These are phyloP conservation scores for Inga oerstediana DNA, from an alignment of 306 rosid species.

Conservation along the genomic window DNA sequence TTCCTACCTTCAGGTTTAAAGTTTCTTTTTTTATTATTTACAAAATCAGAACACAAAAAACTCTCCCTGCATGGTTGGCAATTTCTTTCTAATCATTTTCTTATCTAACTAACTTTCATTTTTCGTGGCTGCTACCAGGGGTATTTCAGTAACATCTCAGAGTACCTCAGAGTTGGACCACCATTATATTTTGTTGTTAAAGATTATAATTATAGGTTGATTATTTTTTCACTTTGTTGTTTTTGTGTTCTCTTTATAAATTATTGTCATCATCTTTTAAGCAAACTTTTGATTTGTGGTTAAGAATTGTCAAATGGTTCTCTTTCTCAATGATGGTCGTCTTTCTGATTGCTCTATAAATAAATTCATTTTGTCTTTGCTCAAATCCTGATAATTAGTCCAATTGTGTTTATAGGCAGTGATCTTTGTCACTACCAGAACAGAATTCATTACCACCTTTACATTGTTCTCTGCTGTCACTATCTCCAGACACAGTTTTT, in stretches of 20 bases:
- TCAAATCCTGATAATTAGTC: too few relatives aligned
- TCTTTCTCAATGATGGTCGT: too few relatives aligned
- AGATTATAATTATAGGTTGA: conserved; percentile 87
- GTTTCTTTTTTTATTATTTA: conserved; percentile 16
- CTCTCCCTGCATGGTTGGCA: conserved; percentile 18
- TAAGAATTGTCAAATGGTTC: background rate
- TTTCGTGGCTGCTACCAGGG: conserved; percentile 52
- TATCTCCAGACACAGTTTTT: too few relatives aligned
- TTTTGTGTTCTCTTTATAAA: conserved; percentile 12
- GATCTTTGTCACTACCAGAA: too few relatives aligned
- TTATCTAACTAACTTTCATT: conserved; percentile 13
- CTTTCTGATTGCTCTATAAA: too few relatives aligned
- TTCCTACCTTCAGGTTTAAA: conserved; percentile 93
- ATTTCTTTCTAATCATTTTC: conserved; percentile 29
- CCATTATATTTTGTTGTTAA: conserved; percentile 94
- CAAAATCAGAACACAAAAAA: background rate
- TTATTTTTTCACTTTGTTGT: conserved; percentile 33
- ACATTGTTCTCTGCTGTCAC: too few relatives aligned
- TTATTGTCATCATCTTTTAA: conserved; percentile 21
- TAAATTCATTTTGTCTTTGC: too few relatives aligned
- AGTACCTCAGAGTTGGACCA: conserved; percentile 92
- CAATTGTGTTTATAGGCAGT: too few relatives aligned
- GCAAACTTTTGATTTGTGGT: background rate
- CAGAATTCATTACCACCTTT: too few relatives aligned
- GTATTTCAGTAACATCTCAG: conserved; percentile 74